These are phyloP conservation scores for Biscogniauxia sp. DNA, from an alignment of 2,329 filamentous ascomycete species.

Conservation along the genomic window DNA sequence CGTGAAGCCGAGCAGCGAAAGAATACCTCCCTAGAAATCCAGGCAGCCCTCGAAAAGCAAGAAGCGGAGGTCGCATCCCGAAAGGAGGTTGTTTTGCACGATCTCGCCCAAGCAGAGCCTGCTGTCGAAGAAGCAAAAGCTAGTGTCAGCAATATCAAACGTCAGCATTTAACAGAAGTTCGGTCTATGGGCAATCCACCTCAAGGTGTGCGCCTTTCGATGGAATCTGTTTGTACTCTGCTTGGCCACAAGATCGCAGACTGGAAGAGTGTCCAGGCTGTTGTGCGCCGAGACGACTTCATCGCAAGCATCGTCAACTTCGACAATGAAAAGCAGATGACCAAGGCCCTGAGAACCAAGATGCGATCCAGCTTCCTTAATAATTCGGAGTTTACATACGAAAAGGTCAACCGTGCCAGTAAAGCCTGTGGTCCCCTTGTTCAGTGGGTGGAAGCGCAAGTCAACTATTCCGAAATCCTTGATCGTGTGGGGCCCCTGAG, in stretches of 20 bases:
- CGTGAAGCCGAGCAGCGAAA: conserved; percentile 91
- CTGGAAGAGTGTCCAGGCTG: conserved; percentile 88
- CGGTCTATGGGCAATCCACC: conserved; percentile 95
- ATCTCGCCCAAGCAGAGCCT: conserved; percentile 88
- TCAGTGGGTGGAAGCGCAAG: conserved; percentile 95
- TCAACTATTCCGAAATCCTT: conserved; percentile 96
- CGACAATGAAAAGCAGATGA: conserved; percentile 95
- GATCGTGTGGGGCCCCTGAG: conserved; percentile 90
- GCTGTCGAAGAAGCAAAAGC: conserved; percentile 90
- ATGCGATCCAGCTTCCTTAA: conserved; percentile 93
- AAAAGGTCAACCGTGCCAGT: conserved; percentile 92
- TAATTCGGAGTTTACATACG: conserved; percentile 93
- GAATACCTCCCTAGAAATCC: conserved; percentile 82
- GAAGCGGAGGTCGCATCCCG: conserved; percentile 83
- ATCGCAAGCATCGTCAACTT: conserved; percentile 98
- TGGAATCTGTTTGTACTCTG: conserved; percentile 95
- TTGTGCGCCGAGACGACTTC: conserved; percentile 91
- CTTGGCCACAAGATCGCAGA: conserved; percentile 85
- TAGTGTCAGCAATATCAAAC: conserved; percentile 98
- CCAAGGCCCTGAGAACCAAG: conserved; percentile 71
- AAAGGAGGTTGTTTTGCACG: conserved; percentile 78
- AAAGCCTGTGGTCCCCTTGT: conserved; percentile 96
- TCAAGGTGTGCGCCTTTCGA: conserved; percentile 81
- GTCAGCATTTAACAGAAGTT: conserved; percentile 94
- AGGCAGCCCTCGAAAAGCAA: conserved; percentile 82